Evolutionary conservation across 305 asterid species (phyloP).

Genomic region (Fraxinus velutina): DNA sequence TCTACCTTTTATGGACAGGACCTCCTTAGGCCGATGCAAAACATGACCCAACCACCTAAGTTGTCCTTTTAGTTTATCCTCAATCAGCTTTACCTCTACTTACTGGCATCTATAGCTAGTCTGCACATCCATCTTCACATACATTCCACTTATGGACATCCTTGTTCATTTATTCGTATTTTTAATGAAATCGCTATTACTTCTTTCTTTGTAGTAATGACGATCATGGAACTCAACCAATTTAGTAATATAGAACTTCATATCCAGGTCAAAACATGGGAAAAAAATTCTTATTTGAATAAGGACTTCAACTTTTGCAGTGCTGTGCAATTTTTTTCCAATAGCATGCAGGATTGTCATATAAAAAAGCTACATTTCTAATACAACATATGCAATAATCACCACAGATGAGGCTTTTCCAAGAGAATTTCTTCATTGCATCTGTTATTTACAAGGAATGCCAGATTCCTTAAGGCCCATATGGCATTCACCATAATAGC

Average conservation of each 20-base stretch:
- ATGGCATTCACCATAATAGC: conserved; percentile 61
- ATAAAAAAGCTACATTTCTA: conserved; percentile 5
- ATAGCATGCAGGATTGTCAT: conserved; percentile 51
- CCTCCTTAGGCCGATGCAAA: background rate
- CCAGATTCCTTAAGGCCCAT: conserved; percentile 77
- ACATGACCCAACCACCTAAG: background rate
- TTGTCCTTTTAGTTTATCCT: background rate
- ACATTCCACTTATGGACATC: background rate
- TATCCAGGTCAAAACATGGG: conserved; percentile 19
- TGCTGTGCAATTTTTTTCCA: conserved; percentile 58
- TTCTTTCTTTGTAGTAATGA: conserved; percentile 12
- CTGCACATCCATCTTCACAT: background rate
- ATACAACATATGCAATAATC: conserved; percentile 24
- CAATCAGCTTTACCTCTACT: background rate
- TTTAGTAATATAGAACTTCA: background rate
- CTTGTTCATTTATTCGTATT: background rate
- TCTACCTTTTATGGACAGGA: background rate
- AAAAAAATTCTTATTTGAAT: conserved; percentile 55
- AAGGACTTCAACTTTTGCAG: conserved; percentile 61
- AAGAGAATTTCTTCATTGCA: conserved; percentile 76
- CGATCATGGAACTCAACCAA: conserved; percentile 3
- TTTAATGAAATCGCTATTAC: background rate
- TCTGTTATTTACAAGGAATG: conserved; percentile 58
- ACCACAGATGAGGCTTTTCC: conserved; percentile 85
- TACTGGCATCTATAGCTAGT: background rate